Base-by-base conservation (phyloP, 2,329 filamentous ascomycete species). In the Xylaria sp. region DNA sequence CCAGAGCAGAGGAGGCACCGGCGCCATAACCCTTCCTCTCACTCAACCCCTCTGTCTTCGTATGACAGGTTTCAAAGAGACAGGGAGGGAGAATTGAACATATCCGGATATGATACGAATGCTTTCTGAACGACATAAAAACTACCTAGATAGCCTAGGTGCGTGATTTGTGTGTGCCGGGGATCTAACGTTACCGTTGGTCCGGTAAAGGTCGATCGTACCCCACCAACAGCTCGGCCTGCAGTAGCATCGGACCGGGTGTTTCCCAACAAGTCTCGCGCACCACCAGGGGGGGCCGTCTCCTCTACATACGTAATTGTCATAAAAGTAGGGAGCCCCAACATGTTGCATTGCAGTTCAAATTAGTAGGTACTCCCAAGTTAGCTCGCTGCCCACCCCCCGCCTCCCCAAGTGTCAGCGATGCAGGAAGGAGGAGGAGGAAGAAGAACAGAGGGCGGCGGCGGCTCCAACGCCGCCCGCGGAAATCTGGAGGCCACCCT, bases 1-100 rank as follows among this genome's bases (percentile, higher is more conserved):
- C 83, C 86, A 90, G 37, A 92, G 77, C 44, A 85, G 76, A 48
- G 85, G 80, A 44, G 83, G 78, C 47, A 85, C 72, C 21, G 82
- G 80, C 50, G 75, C 64, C 73, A 76, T 77, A 24, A 42, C 59
- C 26, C 7, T n/a, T 8, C 16, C 44, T 18, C 16, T 13, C 26
- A 48, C 29, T 11, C 34, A 11, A 6, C 24, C 24, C 11, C 24
- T 11, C n/a, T n/a, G n/a, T n/a, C n/a, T n/a, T n/a, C n/a, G n/a
- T n/a, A n/a, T n/a, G n/a, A n/a, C 11, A 26, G 11, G 11, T 26
- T 26, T 26, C 11, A 26, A 26, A 26, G 11, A 26, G 5, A 26
- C 11, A 26, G 11, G n/a, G 6, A 26, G 24, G 11, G 24, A 26
- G 11, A 6, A 26, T 26, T 26, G 24, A 26, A 26, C 24, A 11